Conservation (phyloP, 2,329 filamentous ascomycete species). For the Saccharata proteae region DNA sequence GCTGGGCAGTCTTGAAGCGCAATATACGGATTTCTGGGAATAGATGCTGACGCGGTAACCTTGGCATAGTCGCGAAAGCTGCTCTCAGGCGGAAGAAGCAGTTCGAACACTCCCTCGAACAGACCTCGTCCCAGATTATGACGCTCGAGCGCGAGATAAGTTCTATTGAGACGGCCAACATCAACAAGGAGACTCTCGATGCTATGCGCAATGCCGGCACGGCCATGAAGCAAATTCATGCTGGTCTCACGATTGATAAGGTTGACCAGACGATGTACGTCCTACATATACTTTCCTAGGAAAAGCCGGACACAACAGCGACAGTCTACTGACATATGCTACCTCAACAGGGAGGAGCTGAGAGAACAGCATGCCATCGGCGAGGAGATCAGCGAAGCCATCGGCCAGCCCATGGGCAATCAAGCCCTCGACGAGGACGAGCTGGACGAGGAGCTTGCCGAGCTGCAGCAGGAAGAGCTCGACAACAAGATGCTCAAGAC, state of each 20-base stretch:
- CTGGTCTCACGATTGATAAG: conserved; percentile 81
- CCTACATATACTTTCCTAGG: not conserved
- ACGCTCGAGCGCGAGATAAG: conserved; percentile 94
- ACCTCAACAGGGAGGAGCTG: conserved; percentile 60
- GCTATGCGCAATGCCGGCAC: conserved; percentile 82
- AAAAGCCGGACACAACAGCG: not conserved
- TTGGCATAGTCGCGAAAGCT: conserved; percentile 74
- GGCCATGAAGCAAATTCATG: conserved; percentile 90
- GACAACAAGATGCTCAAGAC: conserved; percentile 91
- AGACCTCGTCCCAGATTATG: conserved; percentile 78
- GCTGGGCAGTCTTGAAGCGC: not conserved
- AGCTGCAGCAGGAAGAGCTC: conserved; percentile 80
- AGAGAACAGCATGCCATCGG: conserved; percentile 86
- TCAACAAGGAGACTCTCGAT: conserved; percentile 90
- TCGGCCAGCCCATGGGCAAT: conserved; percentile 57
- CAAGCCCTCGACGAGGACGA: conserved; percentile 75
- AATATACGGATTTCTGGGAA: too few species aligned
- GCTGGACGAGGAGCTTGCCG: conserved; percentile 72
- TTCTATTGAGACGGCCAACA: conserved; percentile 94
- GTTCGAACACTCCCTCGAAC: conserved; percentile 82
- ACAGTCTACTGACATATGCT: not conserved
- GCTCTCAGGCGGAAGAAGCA: conserved; percentile 90
- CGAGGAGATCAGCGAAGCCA: conserved; percentile 81
- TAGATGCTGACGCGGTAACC: too few species aligned
- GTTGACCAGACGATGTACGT: conserved; percentile 90